These are phyloP conservation scores for Claviceps arundinis DNA, from an alignment of 2,329 filamentous ascomycete species.

Conservation along the genomic window DNA sequence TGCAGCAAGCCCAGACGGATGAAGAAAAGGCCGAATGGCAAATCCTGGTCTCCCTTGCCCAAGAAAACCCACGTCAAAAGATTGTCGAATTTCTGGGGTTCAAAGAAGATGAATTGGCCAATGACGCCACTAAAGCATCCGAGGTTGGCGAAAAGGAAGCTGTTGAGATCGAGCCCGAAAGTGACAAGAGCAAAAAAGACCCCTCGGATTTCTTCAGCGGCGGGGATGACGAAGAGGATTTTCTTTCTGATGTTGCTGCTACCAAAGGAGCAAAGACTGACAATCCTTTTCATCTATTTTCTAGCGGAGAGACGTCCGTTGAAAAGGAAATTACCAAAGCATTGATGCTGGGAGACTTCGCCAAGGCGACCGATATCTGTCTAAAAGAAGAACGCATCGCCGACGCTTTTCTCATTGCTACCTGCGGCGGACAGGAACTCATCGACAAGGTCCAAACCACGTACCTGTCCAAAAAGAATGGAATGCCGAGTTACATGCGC, in stretches of 20 bases:
- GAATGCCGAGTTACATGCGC: conserved; percentile 81
- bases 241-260: conserved; percentile 70
- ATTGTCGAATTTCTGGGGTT: conserved; percentile 89
- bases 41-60: conserved; percentile 78
- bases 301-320: conserved; percentile 66
- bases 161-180: conserved; percentile 19
- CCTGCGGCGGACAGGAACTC: conserved; percentile 85
- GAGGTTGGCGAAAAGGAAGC: conserved; percentile 13
- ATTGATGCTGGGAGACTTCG: conserved; percentile 80
- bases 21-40: conserved; percentile 95
- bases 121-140: conserved; percentile 30
- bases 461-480: conserved; percentile 73
- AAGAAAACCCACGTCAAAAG: conserved; percentile 71
- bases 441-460: conserved; percentile 87
- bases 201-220: conserved; percentile 69
- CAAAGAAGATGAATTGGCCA: conserved; percentile 41
- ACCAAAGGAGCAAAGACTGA: conserved; percentile 89
- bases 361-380: conserved; percentile 78
- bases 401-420: conserved; percentile 95
- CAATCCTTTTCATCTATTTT: conserved; percentile 83
- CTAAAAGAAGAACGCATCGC: conserved; percentile 81
- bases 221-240: conserved; percentile 58
- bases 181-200: conserved; percentile 39
- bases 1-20: conserved; percentile 62
- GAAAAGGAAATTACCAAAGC: conserved; percentile 82